Evolutionary conservation across 2,329 filamentous ascomycete genomes (phyloP).

Genomic region (Paraphaeosphaeria sporulosa): DNA sequence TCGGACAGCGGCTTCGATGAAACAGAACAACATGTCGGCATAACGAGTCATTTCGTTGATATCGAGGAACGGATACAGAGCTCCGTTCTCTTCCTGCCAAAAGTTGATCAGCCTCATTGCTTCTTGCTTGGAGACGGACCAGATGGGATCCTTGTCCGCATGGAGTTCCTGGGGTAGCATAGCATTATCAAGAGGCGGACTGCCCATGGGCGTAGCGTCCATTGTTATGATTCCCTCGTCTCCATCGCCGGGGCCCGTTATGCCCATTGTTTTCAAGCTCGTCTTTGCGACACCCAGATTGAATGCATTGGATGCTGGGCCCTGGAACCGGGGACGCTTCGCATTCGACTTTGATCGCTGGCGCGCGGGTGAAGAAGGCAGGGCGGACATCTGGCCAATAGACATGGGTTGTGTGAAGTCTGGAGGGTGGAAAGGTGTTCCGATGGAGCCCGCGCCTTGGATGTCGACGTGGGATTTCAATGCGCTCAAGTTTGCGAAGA

Average conservation of each 20-base stretch:
- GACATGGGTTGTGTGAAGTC: conserved; percentile 49
- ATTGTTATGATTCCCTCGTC: conserved; percentile 65
- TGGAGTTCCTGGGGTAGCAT: conserved; percentile 42
- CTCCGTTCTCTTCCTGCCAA: conserved; percentile 88
- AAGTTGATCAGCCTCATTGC: conserved; percentile 79
- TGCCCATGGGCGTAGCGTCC: conserved; percentile 61
- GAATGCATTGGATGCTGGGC: conserved; percentile 85
- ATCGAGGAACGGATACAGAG: conserved; percentile 89
- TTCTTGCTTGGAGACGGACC: conserved; percentile 79
- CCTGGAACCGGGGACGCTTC: conserved; percentile 74
- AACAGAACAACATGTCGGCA: conserved; percentile 72
- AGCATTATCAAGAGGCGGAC: conserved; percentile 45
- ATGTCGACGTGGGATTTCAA: conserved; percentile 63
- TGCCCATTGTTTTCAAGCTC: conserved; percentile 89
- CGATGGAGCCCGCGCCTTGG: conserved; percentile 39
- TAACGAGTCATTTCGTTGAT: conserved; percentile 76
- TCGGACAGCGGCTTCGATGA: conserved; percentile 72
- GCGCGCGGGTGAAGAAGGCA: conserved; percentile 49
- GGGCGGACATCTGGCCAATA: conserved; percentile 42
- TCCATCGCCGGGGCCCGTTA: conserved; percentile 68
- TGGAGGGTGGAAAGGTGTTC: conserved; percentile 38
- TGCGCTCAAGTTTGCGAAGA: conserved; percentile 75
- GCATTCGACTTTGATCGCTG: conserved; percentile 41
- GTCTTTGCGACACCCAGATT: conserved; percentile 86
- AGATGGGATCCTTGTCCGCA: conserved; percentile 75